Evolutionary conservation across 1,139 yeast species (phyloP).

Genomic region (Kluyveromyces sp.): DNA sequence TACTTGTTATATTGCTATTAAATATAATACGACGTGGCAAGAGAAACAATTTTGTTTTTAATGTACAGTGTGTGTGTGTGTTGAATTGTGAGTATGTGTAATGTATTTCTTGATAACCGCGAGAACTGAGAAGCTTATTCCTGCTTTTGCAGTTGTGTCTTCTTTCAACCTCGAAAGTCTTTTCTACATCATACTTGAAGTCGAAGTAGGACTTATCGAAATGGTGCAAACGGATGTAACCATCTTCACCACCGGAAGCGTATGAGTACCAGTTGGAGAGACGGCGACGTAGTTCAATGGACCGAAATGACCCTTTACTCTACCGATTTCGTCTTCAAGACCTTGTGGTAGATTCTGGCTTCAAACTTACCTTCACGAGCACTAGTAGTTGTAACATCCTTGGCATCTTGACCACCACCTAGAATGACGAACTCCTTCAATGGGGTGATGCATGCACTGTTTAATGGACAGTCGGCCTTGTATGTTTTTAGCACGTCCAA

Average conservation of each 20-base stretch:
- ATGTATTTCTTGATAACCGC: neutral
- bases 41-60: neutral
- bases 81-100: neutral
- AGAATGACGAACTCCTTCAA: conserved; percentile 83
- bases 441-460: conserved; percentile 92
- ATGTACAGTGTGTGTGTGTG: neutral
- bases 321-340: conserved; percentile 91
- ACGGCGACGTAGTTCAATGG: conserved; percentile 91
- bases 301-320: conserved; percentile 98
- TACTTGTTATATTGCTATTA: neutral
- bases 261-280: conserved; percentile 90
- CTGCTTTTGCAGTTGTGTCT: conserved; percentile 4
- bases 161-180: conserved; percentile 49
- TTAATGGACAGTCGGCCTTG: conserved; percentile 88
- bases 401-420: conserved; percentile 99
- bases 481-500: conserved; percentile 67
- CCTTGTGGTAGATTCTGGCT: conserved; percentile 91
- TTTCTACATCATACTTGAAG: conserved; percentile 86
- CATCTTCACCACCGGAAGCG: conserved; percentile 98
- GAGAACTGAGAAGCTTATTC: neutral
- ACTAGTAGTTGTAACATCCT: conserved; percentile 93
- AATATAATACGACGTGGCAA: neutral
- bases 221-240: conserved; percentile 87
- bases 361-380: conserved; percentile 95
- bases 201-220: conserved; percentile 90